phyloP scores from a whole-genome alignment of 352 stramenopile genomes.

The Pythium folliculosum region DNA sequence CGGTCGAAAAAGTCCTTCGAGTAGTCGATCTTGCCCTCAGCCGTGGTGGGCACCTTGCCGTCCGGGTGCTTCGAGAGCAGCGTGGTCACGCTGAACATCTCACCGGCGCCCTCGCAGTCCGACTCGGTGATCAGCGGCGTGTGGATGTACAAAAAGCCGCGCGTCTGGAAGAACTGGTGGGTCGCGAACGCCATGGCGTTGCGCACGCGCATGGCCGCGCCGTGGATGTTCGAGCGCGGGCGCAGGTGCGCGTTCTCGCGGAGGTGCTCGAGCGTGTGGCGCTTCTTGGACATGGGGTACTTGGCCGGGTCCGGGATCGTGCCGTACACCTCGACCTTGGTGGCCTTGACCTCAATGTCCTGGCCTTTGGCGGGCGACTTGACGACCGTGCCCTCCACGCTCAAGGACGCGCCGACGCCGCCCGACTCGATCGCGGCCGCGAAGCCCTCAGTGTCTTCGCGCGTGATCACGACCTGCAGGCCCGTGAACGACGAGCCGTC shows the following conservation, averaged over 20 bases:
- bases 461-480: conserved; percentile 89
- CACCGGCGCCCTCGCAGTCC: conserved; percentile 98
- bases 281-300: conserved; percentile 95
- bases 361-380: conserved; percentile 90
- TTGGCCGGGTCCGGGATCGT: conserved; percentile 79
- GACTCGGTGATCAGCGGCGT: conserved; percentile 95
- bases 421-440: conserved; percentile 72
- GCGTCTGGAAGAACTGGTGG: conserved; percentile 93
- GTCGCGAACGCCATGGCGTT: conserved; percentile 93
- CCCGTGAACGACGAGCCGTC: conserved; percentile 91
- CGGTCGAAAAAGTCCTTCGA: conserved; percentile 92
- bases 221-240: conserved; percentile 90
- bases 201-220: conserved; percentile 90
- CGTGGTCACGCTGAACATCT: conserved; percentile 96
- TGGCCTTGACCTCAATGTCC: conserved; percentile 91
- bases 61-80: conserved; percentile 83
- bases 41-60: conserved; percentile 63
- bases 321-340: conserved; percentile 84
- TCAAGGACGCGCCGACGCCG: conserved; percentile 85
- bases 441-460: conserved; percentile 79
- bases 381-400: conserved; percentile 84
- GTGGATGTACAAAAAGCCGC: conserved; percentile 95
- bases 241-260: conserved; percentile 92
- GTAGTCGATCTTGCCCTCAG: conserved; percentile 84
- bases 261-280: conserved; percentile 93